Percentiles rank a stretch among this genome's conserved stretches.
phyloP scores from a whole-genome alignment of 192 early-diverging fungal genomes.

The Podila epigama region DNA sequence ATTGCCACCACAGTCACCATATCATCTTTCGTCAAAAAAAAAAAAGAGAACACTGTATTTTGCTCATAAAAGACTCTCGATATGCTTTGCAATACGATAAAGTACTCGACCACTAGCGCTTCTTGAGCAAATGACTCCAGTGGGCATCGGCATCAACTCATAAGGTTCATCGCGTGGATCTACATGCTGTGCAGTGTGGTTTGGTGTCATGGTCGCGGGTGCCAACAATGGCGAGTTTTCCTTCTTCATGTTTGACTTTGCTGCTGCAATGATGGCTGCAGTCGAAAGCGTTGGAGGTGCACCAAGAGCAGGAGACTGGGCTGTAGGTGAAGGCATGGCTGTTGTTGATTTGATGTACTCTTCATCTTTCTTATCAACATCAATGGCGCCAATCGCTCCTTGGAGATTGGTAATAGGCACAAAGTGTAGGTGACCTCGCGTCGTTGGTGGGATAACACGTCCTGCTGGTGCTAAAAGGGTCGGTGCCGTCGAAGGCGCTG shows the following conservation, averaged over 20 bases:
- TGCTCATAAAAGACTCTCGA: slow-evolving; percentile 26
- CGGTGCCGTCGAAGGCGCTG: slow-evolving; percentile 16
- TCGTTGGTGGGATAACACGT: slow-evolving; percentile 25
- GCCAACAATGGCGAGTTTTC: neutral
- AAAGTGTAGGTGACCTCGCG: slow-evolving; percentile 29
- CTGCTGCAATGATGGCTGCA: neutral
- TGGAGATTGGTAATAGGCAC: slow-evolving; percentile 22
- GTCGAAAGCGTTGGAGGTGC: neutral
- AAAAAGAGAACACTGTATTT: no score
- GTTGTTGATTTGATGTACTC: slow-evolving; percentile 11
- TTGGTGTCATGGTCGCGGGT: neutral
- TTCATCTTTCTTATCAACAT: slow-evolving; percentile 37
- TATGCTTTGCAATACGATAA: slow-evolving; percentile 37
- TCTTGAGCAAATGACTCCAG: slow-evolving; percentile 38
- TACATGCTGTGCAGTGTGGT: neutral
- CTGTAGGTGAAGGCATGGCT: neutral
- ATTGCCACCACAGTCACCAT: no score
- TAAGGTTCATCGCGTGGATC: slow-evolving; percentile 17
- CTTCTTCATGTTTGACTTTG: neutral
- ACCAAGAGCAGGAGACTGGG: neutral
- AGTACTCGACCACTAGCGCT: slow-evolving; percentile 29
- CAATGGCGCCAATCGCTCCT: slow-evolving; percentile 22
- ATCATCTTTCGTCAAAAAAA: no score
- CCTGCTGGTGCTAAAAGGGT: slow-evolving; percentile 16
- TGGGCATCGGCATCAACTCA: slow-evolving; percentile 27